A percentile compares a stretch with the other conserved stretches of the same genome.
Evolutionary conservation across 192 early-diverging fungal genomes (phyloP).

Genomic region (Linnemannia exigua): DNA sequence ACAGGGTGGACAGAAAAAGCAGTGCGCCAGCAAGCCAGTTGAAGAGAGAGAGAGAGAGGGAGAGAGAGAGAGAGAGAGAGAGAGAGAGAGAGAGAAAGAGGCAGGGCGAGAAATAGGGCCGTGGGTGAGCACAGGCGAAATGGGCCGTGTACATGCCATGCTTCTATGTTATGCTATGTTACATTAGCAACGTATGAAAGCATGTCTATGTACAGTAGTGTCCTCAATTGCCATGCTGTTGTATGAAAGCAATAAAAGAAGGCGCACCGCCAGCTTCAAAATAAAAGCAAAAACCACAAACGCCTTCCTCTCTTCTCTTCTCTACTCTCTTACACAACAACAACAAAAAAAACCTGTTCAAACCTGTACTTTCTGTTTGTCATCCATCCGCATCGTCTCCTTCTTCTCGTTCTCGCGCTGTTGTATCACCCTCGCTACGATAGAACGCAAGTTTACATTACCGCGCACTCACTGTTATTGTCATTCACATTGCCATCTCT

Average conservation of each 20-base stretch:
- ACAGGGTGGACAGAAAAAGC: too few species aligned
- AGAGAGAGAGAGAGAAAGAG: background rate
- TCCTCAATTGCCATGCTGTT: background rate
- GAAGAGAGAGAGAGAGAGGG: too few species aligned
- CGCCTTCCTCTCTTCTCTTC: background rate
- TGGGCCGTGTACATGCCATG: background rate
- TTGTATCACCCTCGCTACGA: slow-evolving; percentile 2
- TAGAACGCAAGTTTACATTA: too few species aligned
- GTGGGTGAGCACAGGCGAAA: background rate
- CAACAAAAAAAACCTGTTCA: background rate
- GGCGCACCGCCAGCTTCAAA: background rate
- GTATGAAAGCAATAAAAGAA: background rate
- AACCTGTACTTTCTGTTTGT: too few species aligned
- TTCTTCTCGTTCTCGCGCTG: background rate
- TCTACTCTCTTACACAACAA: background rate
- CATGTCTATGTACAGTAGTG: too few species aligned
- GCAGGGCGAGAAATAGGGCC: background rate
- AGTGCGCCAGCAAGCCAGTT: too few species aligned
- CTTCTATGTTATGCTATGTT: background rate
- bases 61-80: too few species aligned
- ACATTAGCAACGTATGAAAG: background rate
- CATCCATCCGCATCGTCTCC: too few species aligned
- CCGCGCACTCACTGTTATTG: too few species aligned
- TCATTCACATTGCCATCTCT: too few species aligned
- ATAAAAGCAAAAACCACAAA: background rate